Base-by-base conservation (phyloP, 2,329 filamentous ascomycete species). In the Cercospora berteroae region DNA sequence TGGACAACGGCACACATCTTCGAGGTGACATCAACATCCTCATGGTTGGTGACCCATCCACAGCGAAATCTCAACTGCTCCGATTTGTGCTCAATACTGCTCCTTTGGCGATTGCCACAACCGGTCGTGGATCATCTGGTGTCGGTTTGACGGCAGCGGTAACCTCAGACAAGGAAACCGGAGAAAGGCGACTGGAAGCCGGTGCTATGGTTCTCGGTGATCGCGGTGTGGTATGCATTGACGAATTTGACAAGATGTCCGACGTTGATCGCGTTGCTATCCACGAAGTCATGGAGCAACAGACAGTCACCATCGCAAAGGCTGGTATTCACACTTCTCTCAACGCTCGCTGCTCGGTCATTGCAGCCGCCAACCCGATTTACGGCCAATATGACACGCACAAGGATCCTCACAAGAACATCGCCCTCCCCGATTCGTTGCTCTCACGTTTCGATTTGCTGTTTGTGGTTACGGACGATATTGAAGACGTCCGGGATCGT, bases 201-300 rank as follows among this genome's bases (percentile, higher is more conserved):
- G 95, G 95, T 86, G 95, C 95, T 71, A 99, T 99, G 95, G 95
- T 99, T 68, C 92, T 99, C 76, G 95, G 89, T 70, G 95, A 99
- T 79, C 90, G 95, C 70, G 95, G 95, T 73, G 94, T 99, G 10
- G 95, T 99, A 36, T 99, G 95, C 83, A 99, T 99, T 72, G 95
- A 99, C 78, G 95, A 99, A 77, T 99, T 99, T 74, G 95, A 99
- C 83, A 99, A 99, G 81, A 99, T 99, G 95, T 97, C 93, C 66
- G 95, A 99, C 77, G 90, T 98, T 66, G 95, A 99, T 80, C 89
- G 95, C 78, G 95, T 99, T 4, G 95, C 95, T 57, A 99, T 99
- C 74, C 95, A 99, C 87, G 95, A 99, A 91, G 95, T 99, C 72
- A 99, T 99, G 95, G 95, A 99, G 81, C 95, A 99, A 82, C 95